These are phyloP conservation scores for Suhomyces anneliseae DNA, from an alignment of 1,139 yeast genomes.

Conservation along the genomic window DNA sequence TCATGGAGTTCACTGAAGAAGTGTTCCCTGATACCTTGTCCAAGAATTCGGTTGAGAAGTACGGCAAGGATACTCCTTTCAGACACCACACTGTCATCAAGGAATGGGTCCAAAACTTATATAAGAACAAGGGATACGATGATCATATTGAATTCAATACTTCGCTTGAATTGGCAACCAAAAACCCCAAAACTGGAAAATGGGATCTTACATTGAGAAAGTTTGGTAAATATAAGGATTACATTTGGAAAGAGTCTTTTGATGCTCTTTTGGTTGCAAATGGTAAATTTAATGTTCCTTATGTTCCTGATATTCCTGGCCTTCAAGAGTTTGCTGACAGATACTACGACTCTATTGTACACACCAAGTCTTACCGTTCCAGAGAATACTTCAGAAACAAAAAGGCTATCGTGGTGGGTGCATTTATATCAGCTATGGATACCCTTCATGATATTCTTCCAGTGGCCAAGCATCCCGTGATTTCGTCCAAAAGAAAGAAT, in stretches of 20 bases:
- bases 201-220: conserved; percentile 17
- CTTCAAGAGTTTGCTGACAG: conserved; percentile 37
- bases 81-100: conserved; percentile 13
- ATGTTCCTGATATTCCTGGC: conserved; percentile 44
- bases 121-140: conserved; percentile 21
- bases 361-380: conserved; percentile 16
- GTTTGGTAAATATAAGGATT: conserved; percentile 14
- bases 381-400: conserved; percentile 29
- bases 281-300: conserved; percentile 50
- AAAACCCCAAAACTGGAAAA: conserved; percentile 13
- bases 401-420: conserved; percentile 45
- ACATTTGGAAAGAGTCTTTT: conserved; percentile 24
- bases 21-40: conserved; percentile 13
- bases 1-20: conserved; percentile 20
- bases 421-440: conserved; percentile 18
- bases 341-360: conserved; percentile 20
- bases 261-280: conserved; percentile 49
- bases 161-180: conserved; percentile 14
- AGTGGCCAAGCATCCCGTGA: conserved; percentile 15
- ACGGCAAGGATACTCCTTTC: conserved; percentile 19
- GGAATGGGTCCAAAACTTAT: conserved; percentile 18
- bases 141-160: conserved; percentile 18
- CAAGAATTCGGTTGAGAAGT: conserved; percentile 16
- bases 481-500: conserved; percentile 19
- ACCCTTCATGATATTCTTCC: conserved; percentile 16